Percentiles rank a stretch among this genome's conserved stretches.
These are phyloP conservation scores for Triticum aestivum DNA, from an alignment of 176 grass and related monocot species.

Conservation along the genomic window DNA sequence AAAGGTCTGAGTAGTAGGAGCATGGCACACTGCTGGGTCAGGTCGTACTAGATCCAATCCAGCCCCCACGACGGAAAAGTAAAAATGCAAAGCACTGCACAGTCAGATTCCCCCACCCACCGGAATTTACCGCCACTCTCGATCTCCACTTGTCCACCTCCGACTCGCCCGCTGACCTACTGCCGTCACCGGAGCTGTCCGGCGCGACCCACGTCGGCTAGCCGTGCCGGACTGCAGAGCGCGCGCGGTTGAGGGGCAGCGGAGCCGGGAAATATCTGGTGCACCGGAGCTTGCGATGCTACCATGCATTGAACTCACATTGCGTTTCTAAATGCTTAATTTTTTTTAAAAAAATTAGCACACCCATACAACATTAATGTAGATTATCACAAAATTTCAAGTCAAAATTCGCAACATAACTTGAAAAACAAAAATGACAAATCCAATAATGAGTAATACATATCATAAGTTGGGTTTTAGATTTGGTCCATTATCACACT, in stretches of 20 bases:
- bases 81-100: neutral
- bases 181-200: neutral
- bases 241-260: neutral
- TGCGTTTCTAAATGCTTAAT: no score
- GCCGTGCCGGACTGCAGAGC: neutral
- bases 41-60: neutral
- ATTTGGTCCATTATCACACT: no score
- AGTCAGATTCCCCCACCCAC: constrained; percentile 20
- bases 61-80: neutral
- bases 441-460: no score
- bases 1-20: neutral
- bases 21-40: neutral
- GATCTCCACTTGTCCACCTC: constrained; percentile 3
- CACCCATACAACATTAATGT: no score
- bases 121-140: neutral
- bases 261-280: no score
- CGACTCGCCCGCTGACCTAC: neutral
- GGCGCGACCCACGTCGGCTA: neutral
- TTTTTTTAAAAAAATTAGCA: no score
- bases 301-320: no score
- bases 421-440: no score
- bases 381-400: no score
- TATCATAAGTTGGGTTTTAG: no score
- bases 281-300: no score
- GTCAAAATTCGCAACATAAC: no score